Conservation (phyloP, 2,329 filamentous ascomycete species). For the Calonectria henricotiae region DNA sequence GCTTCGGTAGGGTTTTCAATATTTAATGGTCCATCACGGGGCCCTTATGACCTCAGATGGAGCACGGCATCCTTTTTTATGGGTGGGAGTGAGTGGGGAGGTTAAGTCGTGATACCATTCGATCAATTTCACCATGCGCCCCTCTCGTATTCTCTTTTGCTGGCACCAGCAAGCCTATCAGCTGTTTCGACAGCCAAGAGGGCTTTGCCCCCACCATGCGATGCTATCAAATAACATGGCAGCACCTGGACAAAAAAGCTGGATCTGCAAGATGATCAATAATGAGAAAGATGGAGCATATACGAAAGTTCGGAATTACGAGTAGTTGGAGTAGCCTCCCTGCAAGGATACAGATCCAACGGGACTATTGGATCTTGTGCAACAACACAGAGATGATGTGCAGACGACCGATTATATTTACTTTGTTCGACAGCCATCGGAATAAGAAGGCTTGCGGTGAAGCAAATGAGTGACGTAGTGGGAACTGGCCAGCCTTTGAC, state of each 20-base stretch:
- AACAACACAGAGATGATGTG: constrained; percentile 1
- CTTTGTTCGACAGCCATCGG: not conserved
- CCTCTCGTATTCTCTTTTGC: constrained; percentile 4
- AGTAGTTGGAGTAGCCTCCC: not conserved
- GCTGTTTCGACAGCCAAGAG: constrained; percentile 2
- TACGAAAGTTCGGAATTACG: not conserved
- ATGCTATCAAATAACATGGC: not conserved
- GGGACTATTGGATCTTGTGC: not conserved
- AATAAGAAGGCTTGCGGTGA: constrained; percentile 7
- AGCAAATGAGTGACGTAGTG: not conserved
- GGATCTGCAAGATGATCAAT: not conserved
- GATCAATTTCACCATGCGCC: constrained; percentile 16
- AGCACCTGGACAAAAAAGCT: not conserved
- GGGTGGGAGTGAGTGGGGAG: not conserved
- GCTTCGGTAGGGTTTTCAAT: not conserved
- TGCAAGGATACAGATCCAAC: not conserved
- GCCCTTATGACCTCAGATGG: constrained; percentile 11
- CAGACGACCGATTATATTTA: not conserved
- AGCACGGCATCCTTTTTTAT: not conserved
- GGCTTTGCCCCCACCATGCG: not conserved
- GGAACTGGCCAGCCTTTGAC: not conserved
- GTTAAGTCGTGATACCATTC: not conserved
- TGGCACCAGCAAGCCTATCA: not conserved
- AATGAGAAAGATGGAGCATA: not conserved
- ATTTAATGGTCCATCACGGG: not conserved